Evolutionary conservation across 495 filamentous ascomycete genomes (phyloP).

Genomic region (Penicillium salamii): DNA sequence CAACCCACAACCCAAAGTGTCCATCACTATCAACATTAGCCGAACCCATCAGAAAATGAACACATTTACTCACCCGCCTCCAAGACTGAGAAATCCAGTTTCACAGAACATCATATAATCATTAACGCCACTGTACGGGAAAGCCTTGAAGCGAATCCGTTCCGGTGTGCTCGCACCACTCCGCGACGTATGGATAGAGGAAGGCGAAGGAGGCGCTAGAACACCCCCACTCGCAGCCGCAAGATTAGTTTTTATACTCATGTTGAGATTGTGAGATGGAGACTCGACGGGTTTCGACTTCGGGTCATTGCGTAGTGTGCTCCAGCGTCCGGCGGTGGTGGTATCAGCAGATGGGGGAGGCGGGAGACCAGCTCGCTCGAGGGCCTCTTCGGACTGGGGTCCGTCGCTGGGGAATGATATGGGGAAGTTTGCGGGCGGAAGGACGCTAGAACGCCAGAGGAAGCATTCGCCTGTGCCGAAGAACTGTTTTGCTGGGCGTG

Average conservation of each 20-base stretch:
- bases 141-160: conserved; percentile 89
- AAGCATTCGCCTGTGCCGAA: conserved; percentile 98
- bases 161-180: conserved; percentile 53
- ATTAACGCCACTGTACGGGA: conserved; percentile 92
- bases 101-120: conserved; percentile 97
- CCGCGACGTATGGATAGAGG: conserved; percentile 18
- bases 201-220: conserved; percentile 28
- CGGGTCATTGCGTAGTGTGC: conserved; percentile 53
- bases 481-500: conserved; percentile 77
- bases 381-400: conserved; percentile 32
- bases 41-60: neutral
- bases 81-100: conserved; percentile 75
- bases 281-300: conserved; percentile 19
- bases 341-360: conserved; percentile 76
- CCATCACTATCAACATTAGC: conserved; percentile 60
- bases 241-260: conserved; percentile 27
- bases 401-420: conserved; percentile 40
- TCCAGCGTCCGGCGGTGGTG: conserved; percentile 65
- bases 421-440: conserved; percentile 45
- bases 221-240: conserved; percentile 29
- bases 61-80: conserved; percentile 62
- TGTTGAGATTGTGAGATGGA: conserved; percentile 25
- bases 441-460: conserved; percentile 80
- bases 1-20: conserved; percentile 89
- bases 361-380: conserved; percentile 49